phyloP scores from a whole-genome alignment of 1,284 basidiomycete species.

The Naganishia liquefaciens region DNA sequence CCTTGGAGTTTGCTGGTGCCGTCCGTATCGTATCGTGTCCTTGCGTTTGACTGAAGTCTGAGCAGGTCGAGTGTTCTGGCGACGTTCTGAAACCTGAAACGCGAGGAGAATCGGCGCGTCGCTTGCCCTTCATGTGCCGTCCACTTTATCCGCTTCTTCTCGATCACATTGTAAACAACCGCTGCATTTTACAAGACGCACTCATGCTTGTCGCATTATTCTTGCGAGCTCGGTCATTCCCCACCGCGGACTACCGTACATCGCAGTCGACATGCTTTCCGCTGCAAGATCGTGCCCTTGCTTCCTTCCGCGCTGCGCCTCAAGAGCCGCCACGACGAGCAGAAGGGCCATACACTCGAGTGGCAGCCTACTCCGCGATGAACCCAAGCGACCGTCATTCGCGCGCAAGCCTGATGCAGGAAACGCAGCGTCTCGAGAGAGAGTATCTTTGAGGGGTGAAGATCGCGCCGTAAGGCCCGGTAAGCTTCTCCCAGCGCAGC shows the following conservation, averaged over 20 bases:
- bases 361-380: not conserved
- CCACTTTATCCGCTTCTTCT: constrained; percentile 3
- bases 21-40: not conserved
- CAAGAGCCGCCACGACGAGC: constrained; percentile 14
- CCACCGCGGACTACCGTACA: not conserved
- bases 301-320: constrained; percentile 9
- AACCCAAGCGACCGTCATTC: not conserved
- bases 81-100: constrained; percentile 4
- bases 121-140: constrained; percentile 17
- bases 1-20: not conserved
- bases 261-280: not conserved
- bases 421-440: not conserved
- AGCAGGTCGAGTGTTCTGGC: no score
- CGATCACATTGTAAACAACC: constrained; percentile 12
- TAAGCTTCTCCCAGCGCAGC: not conserved
- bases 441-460: not conserved
- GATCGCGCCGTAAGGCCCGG: not conserved
- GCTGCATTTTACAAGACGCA: constrained; percentile 2
- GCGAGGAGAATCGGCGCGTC: constrained; percentile 17
- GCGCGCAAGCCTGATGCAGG: not conserved
- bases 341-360: not conserved
- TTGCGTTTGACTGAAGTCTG: not conserved
- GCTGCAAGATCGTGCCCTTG: constrained; percentile 11
- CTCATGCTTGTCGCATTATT: no score
- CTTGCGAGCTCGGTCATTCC: no score